Conservation (phyloP, 768 basidiomycete genomes). For the Auricularia cornea region DNA sequence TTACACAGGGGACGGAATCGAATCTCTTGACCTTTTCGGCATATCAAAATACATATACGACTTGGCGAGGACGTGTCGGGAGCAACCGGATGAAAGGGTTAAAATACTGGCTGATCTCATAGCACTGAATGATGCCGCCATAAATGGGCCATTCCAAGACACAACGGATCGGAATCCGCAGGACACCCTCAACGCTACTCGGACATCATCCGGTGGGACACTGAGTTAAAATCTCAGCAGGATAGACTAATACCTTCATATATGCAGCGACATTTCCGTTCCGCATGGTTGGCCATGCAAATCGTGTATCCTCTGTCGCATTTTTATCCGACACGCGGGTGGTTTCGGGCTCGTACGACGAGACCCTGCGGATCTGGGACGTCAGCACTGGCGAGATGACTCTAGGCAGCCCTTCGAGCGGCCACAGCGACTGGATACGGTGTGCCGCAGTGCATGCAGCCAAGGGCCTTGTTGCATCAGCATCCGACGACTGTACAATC, state of each 20-base stretch:
- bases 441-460: constrained; percentile 4
- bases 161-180: too few relatives aligned
- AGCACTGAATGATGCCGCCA: too few relatives aligned
- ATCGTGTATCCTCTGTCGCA: not conserved
- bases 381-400: not conserved
- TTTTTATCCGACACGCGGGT: constrained; percentile 10
- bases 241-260: not conserved
- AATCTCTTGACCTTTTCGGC: too few relatives aligned
- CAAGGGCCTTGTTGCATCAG: constrained; percentile 14
- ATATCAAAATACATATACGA: too few relatives aligned
- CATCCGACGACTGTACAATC: constrained; percentile 6
- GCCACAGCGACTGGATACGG: constrained; percentile 6
- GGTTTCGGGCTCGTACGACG: not conserved
- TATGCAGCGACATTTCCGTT: not conserved
- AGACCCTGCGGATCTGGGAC: constrained; percentile 5
- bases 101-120: too few relatives aligned
- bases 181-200: too few relatives aligned
- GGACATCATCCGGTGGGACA: too few relatives aligned
- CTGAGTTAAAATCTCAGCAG: too few relatives aligned
- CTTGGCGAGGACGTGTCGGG: too few relatives aligned
- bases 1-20: too few relatives aligned
- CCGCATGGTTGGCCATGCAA: not conserved
- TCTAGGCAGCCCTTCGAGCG: not conserved
- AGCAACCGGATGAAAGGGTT: too few relatives aligned
- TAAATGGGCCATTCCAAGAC: too few relatives aligned